Evolutionary conservation across 768 basidiomycete genomes (phyloP), one percentile per base, ranked within the genome.

Genomic region (Calocybe gangraenosa): DNA sequence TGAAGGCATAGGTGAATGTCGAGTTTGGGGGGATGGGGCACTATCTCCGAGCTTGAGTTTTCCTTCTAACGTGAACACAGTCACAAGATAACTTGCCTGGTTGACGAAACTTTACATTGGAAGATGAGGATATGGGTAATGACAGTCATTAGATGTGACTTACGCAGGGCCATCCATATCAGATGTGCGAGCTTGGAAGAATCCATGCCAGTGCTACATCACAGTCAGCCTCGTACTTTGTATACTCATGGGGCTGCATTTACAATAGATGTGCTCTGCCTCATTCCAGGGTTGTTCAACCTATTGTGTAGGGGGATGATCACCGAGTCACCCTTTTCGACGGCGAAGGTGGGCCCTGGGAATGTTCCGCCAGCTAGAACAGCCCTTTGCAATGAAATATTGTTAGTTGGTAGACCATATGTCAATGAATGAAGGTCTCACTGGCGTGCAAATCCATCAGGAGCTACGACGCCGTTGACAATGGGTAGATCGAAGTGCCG

Each of bases 21-120:
- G 66, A 28, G 2, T 64, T 67, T 0, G 75, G 51, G 13, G 56
- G 57, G 20, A 73, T 71, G 3, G 73, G 74, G 47, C 74, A 76
- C 58, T 59, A 31, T 20, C 38, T 10, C 10, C 11, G 3, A 10
- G 17, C n/a, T 21, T 40, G n/a, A 40, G 9, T 19, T 19, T 28
- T 15, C 15, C 8, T 7, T 32, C 3, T 7, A 21, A n/a, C 0
- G 25, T 5, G 25, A 1, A 17, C 10, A 14, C 20, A 14, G 17
- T 11, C 9, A 9, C 13, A 8, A 15, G 3, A 1, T 15, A 11
- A 28, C 18, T 14, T 46, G 56, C 57, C 54, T 75, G 71, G 36
- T 69, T 76, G 25, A 76, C 74, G 46, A 74, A 75, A 3, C 59
- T 62, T 17, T 37, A 13, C 21, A 20, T 14, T 11, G 39, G 10